Conservation (phyloP, 1,284 basidiomycete genomes). For the Agroathelia rolfsii region DNA sequence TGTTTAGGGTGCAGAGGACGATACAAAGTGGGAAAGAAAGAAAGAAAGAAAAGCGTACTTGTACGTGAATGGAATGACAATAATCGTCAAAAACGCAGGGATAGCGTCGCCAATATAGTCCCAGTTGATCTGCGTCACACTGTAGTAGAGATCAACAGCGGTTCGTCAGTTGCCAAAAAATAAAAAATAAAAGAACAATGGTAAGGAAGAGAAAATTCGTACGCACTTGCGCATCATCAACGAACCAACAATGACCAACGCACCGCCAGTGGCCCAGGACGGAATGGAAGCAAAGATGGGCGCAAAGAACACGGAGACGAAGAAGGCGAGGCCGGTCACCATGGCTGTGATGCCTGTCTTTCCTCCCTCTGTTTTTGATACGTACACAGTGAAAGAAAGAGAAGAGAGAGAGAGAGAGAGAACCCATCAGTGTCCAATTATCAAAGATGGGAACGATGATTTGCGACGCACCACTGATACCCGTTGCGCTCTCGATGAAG, state of each 20-base stretch:
- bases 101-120: slow-evolving; percentile 79
- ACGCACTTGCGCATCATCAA: slow-evolving; percentile 80
- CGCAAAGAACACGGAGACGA: slow-evolving; percentile 82
- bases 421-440: too few relatives aligned
- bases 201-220: slow-evolving; percentile 2
- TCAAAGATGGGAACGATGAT: too few relatives aligned
- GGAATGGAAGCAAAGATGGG: slow-evolving; percentile 87
- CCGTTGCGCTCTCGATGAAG: slow-evolving; percentile 78
- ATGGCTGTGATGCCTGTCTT: slow-evolving; percentile 82
- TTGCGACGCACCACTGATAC: slow-evolving; percentile 58
- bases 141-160: slow-evolving; percentile 27
- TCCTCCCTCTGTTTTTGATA: slow-evolving; percentile 83
- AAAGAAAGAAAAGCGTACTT: slow-evolving; percentile 36
- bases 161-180: slow-evolving; percentile 1
- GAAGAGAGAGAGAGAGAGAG: neutral
- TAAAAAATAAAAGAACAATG: slow-evolving; percentile 1
- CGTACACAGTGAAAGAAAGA: slow-evolving; percentile 17
- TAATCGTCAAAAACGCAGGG: slow-evolving; percentile 72
- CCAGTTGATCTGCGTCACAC: slow-evolving; percentile 86
- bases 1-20: too few relatives aligned
- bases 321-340: slow-evolving; percentile 70
- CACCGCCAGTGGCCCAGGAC: slow-evolving; percentile 82
- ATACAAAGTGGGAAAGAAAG: neutral
- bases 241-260: slow-evolving; percentile 79
- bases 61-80: slow-evolving; percentile 72